These are phyloP conservation scores for Aspergillus heteromorphus DNA, from an alignment of 495 filamentous ascomycete species.

Conservation along the genomic window DNA sequence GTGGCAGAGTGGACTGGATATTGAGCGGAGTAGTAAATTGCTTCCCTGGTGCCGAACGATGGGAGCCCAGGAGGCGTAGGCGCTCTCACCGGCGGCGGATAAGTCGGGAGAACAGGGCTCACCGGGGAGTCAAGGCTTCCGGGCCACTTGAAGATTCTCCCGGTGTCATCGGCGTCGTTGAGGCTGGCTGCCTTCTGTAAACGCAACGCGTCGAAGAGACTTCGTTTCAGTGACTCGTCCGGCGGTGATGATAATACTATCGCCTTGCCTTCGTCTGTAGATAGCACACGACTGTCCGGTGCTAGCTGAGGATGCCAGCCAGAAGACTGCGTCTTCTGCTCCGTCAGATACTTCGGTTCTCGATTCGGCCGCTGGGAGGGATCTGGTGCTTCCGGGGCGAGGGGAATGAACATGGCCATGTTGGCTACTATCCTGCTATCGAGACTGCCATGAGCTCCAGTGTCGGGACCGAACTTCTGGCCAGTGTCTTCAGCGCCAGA, in stretches of 20 bases:
- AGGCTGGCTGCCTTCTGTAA: slow-evolving; percentile 22
- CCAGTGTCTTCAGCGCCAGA: slow-evolving; percentile 15
- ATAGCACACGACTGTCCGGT: slow-evolving; percentile 15
- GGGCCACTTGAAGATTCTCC: slow-evolving; percentile 19
- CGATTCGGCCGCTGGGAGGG: slow-evolving; percentile 2
- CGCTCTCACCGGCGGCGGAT: slow-evolving; percentile 35
- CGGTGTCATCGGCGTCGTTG: slow-evolving; percentile 13
- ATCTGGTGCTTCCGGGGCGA: slow-evolving; percentile 4
- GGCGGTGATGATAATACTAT: slow-evolving; percentile 6
- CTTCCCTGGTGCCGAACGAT: slow-evolving; percentile 42
- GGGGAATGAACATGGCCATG: slow-evolving; percentile 28
- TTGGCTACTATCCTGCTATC: slow-evolving; percentile 29
- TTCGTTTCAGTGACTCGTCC: slow-evolving; percentile 8
- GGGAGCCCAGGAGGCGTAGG: slow-evolving; percentile 46
- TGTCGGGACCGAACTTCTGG: slow-evolving; percentile 4
- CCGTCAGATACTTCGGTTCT: background rate
- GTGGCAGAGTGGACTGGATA: slow-evolving; percentile 14
- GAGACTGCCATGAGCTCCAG: slow-evolving; percentile 12
- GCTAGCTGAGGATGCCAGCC: slow-evolving; percentile 13
- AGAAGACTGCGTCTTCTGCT: background rate
- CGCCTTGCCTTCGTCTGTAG: slow-evolving; percentile 2
- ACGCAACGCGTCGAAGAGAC: slow-evolving; percentile 8
- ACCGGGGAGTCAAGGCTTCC: slow-evolving; percentile 23
- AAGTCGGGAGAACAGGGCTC: slow-evolving; percentile 26
- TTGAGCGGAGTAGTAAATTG: slow-evolving; percentile 28